These are phyloP conservation scores for Fusarium tanahbumbuense DNA, from an alignment of 2,329 filamentous ascomycete species.

Conservation along the genomic window DNA sequence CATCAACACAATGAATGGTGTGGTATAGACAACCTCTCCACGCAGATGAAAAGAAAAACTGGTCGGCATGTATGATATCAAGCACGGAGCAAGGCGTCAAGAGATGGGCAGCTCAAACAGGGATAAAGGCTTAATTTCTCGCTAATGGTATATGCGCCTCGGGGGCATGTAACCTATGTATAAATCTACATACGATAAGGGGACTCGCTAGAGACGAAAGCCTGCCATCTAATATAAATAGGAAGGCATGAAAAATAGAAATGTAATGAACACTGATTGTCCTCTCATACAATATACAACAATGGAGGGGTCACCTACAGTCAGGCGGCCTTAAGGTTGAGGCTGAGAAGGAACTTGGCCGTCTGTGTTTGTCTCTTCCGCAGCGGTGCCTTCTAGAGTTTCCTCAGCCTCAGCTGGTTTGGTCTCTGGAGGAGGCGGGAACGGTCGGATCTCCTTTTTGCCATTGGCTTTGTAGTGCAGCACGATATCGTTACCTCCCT, in stretches of 20 bases:
- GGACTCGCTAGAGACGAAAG: slow-evolving; percentile 28
- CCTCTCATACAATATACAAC: slow-evolving; percentile 4
- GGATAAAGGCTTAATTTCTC: slow-evolving; percentile 36
- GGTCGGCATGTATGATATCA: slow-evolving; percentile 36
- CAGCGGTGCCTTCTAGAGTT: slow-evolving; percentile 24
- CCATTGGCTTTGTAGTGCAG: slow-evolving; percentile 93
- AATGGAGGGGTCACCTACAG: not conserved
- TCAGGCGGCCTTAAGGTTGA: slow-evolving; percentile 27
- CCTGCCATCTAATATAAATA: slow-evolving; percentile 24
- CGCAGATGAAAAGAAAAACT: slow-evolving; percentile 1
- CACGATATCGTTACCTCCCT: slow-evolving; percentile 91
- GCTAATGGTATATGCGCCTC: slow-evolving; percentile 43
- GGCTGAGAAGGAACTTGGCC: slow-evolving; percentile 15
- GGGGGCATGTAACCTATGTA: slow-evolving; percentile 41
- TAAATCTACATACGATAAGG: slow-evolving; percentile 41
- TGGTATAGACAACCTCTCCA: slow-evolving; percentile 13
- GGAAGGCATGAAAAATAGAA: slow-evolving; percentile 1
- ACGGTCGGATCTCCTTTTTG: slow-evolving; percentile 71
- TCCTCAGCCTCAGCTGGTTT: slow-evolving; percentile 41
- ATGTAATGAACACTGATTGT: not conserved
- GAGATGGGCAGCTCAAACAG: slow-evolving; percentile 15
- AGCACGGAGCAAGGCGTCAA: slow-evolving; percentile 26
- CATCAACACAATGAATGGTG: slow-evolving; percentile 72
- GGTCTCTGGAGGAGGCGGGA: slow-evolving; percentile 38
- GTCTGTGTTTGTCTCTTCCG: slow-evolving; percentile 34